Conservation (phyloP, 148 eudicot species). For the Fagopyrum esculentum region DNA sequence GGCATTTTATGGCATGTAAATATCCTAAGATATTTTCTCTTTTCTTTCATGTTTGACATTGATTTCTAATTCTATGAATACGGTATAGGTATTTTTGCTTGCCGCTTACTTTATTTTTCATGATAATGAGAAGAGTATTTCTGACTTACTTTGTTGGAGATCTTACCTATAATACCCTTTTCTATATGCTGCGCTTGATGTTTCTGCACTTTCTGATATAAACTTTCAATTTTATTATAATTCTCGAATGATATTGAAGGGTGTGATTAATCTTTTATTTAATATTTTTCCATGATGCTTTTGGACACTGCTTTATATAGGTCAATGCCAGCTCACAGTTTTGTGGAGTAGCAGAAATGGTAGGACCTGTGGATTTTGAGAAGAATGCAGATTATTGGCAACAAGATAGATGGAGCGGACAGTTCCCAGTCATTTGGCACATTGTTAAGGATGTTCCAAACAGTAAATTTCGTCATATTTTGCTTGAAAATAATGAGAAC, state of each 20-base stretch:
- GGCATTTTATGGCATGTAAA: not conserved
- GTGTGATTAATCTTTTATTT: not conserved
- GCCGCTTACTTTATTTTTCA: not conserved
- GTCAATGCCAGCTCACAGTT: conserved; percentile 98
- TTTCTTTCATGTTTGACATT: not conserved
- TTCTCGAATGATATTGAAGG: not conserved
- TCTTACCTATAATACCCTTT: not conserved
- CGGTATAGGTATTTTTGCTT: not conserved
- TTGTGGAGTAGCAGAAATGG: conserved; percentile 96
- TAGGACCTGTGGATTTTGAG: conserved; percentile 82
- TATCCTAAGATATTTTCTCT: not conserved
- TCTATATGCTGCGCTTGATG: not conserved
- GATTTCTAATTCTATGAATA: not conserved
- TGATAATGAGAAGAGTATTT: not conserved
- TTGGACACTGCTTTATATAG: conserved; percentile 28
- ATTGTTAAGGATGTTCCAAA: conserved; percentile 89
- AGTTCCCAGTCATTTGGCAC: conserved; percentile 84
- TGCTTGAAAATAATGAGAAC: conserved; percentile 86
- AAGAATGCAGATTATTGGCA: conserved; percentile 91
- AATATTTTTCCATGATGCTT: not conserved
- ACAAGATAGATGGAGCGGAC: conserved; percentile 98
- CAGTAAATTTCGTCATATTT: conserved; percentile 75
- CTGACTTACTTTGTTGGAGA: not conserved
- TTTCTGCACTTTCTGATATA: not conserved
- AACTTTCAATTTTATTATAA: not conserved